phyloP scores from a whole-genome alignment of 495 filamentous ascomycete species.

The Chaetomidium leptoderma region DNA sequence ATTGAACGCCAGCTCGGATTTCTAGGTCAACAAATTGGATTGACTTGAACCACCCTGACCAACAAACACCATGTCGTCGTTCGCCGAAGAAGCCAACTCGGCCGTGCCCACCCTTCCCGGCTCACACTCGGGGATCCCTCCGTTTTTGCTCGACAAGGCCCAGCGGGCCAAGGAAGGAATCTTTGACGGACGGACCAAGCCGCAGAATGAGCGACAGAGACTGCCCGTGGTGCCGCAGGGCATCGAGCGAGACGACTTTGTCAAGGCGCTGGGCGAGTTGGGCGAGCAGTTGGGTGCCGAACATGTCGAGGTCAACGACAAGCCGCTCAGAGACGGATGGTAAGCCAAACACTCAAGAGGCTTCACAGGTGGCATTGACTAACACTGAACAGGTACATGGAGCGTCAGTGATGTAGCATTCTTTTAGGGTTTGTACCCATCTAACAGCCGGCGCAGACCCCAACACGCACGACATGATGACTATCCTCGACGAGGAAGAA shows the following conservation, averaged over 20 bases:
- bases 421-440: no score
- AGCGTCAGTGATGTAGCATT: constrained; percentile 36
- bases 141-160: constrained; percentile 38
- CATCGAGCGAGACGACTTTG: constrained; percentile 37
- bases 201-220: constrained; percentile 30
- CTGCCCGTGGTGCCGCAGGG: constrained; percentile 38
- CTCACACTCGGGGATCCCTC: constrained; percentile 45
- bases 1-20: no score
- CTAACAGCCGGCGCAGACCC: no score
- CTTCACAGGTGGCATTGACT: no score
- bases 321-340: constrained; percentile 45
- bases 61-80: constrained; percentile 24
- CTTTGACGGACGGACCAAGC: no score
- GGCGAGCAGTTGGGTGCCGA: constrained; percentile 34
- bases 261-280: constrained; percentile 38
- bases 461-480: constrained; percentile 53
- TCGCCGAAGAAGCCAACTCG: constrained; percentile 30
- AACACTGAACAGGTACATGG: no score
- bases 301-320: constrained; percentile 47
- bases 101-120: constrained; percentile 38
- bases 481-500: constrained; percentile 50
- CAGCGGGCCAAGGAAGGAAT: constrained; percentile 31
- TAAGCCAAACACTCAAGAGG: no score
- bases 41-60: no score
- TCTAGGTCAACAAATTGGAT: no score